phyloP scores from a whole-genome alignment of 164 flowering plant genomes.

The Sedum album region DNA sequence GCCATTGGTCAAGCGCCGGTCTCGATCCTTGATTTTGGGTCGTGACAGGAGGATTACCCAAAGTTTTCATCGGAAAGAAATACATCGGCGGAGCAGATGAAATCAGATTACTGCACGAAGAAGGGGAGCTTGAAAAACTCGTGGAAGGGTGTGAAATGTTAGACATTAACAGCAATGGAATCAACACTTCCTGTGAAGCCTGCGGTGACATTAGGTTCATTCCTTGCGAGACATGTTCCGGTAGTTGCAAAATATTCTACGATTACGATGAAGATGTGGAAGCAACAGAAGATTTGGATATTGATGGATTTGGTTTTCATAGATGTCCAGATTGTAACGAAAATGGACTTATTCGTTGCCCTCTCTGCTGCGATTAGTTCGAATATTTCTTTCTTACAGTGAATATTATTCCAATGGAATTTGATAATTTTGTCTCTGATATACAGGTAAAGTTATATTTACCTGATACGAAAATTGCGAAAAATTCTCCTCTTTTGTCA shows the following conservation, averaged over 20 bases:
- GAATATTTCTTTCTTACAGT: not conserved
- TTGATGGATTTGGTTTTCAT: conserved; percentile 29
- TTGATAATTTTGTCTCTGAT: not conserved
- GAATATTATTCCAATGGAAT: conserved; percentile 7
- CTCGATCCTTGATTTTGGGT: too few species aligned
- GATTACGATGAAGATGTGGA: conserved; percentile 19
- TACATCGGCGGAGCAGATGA: conserved; percentile 81
- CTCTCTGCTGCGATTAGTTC: conserved; percentile 46
- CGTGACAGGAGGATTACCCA: conserved; percentile 64
- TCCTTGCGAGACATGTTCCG: conserved; percentile 75
- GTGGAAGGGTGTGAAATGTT: conserved; percentile 43
- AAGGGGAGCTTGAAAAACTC: conserved; percentile 57
- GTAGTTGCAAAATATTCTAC: conserved; percentile 74
- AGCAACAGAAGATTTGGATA: conserved; percentile 26
- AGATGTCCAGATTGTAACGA: conserved; percentile 87
- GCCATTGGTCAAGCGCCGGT: too few species aligned
- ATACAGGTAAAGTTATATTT: not conserved
- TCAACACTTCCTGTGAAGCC: conserved; percentile 44
- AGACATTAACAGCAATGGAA: conserved; percentile 23
- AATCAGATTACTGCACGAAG: conserved; percentile 55
- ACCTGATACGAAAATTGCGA: not conserved
- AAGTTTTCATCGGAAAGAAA: conserved; percentile 56
- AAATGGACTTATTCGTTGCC: conserved; percentile 72
- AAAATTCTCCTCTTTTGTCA: not conserved
- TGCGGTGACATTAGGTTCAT: conserved; percentile 87